Conservation (phyloP, 176 grass and related monocot genomes). For the Phoenix roebelenii region DNA sequence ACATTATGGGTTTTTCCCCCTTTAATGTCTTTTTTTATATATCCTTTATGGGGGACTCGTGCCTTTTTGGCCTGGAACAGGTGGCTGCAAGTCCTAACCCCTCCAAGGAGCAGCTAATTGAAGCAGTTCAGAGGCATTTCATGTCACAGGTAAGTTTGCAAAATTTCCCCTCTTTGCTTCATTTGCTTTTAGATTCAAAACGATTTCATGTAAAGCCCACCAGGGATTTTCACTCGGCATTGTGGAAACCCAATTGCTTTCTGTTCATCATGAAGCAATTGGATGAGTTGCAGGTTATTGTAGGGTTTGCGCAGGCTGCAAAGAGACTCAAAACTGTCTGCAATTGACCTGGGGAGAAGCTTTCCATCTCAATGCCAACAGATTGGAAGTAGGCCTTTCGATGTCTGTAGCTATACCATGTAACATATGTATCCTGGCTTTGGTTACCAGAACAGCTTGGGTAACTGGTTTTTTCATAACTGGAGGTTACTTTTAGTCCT, state of each 20-base stretch:
- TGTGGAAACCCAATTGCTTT: not conserved
- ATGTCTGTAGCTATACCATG: conserved; percentile 1
- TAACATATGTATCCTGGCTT: conserved; percentile 9
- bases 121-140: conserved; percentile 77
- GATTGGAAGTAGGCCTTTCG: conserved; percentile 1
- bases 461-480: not conserved
- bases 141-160: conserved; percentile 48
- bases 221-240: too few relatives aligned
- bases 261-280: conserved; percentile 19
- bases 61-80: conserved; percentile 28
- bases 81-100: conserved; percentile 53
- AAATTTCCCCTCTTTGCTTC: too few relatives aligned
- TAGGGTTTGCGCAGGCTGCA: conserved; percentile 22
- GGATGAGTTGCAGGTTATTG: conserved; percentile 29
- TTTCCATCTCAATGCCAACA: not conserved
- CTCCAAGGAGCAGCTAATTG: conserved; percentile 71
- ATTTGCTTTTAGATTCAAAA: too few relatives aligned
- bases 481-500: conserved; percentile 2
- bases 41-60: conserved; percentile 1
- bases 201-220: too few relatives aligned
- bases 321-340: conserved; percentile 22
- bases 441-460: conserved; percentile 1
- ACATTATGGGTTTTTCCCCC: too few relatives aligned
- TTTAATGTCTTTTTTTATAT: not conserved
- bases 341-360: conserved; percentile 4